phyloP scores from a whole-genome alignment of 139 green algal species.

The Closterium sp. region DNA sequence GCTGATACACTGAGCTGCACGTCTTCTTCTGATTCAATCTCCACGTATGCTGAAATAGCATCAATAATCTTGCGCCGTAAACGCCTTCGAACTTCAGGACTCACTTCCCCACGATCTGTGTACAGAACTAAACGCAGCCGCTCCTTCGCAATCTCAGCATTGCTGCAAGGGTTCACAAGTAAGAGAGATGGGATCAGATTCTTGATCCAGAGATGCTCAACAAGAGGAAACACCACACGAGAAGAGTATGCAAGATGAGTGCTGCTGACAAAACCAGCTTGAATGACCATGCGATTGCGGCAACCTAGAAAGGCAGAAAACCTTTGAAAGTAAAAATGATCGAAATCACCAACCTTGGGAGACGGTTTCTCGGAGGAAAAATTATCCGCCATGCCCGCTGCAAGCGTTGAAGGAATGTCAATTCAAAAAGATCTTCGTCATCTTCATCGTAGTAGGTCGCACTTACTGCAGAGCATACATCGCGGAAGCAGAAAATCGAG shows the following conservation, averaged over 20 bases:
- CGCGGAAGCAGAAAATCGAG: background rate
- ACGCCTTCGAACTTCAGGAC: background rate
- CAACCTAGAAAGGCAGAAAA: no score
- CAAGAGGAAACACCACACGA: no score
- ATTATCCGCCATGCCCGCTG: conserved; percentile 8
- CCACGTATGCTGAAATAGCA: conserved; percentile 26
- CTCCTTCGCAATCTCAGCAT: conserved; percentile 30
- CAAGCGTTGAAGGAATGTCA: conserved; percentile 8
- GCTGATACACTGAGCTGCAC: conserved; percentile 67
- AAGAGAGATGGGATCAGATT: background rate
- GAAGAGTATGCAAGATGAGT: no score
- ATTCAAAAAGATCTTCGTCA: conserved; percentile 18
- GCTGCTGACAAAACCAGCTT: no score
- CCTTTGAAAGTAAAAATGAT: no score
- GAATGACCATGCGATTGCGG: no score
- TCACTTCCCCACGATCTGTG: conserved; percentile 22
- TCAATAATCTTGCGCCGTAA: conserved; percentile 24
- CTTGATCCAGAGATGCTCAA: background rate
- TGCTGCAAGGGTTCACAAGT: background rate
- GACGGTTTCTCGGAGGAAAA: background rate
- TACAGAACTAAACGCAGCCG: conserved; percentile 24
- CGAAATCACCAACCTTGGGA: conserved; percentile 4
- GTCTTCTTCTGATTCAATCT: conserved; percentile 46
- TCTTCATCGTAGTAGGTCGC: background rate
- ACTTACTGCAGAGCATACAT: background rate